Conservation (phyloP, 108 stramenopile species). For the Skeletonema potamos region DNA sequence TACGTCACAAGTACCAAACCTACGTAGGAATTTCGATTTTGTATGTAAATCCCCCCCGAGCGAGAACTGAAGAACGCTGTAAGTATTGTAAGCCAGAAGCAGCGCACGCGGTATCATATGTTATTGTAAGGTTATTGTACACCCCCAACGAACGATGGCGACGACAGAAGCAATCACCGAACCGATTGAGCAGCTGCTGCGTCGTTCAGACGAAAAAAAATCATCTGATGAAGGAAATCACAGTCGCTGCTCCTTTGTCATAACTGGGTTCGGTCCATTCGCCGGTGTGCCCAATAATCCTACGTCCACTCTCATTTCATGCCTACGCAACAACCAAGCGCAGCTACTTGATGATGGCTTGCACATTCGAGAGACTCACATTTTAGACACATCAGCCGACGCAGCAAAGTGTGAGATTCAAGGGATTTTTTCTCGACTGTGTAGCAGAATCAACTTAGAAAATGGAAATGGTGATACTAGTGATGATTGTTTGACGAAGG, state of each 20-base stretch:
- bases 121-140: too few relatives aligned
- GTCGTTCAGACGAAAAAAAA: neutral
- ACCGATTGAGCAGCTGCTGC: neutral
- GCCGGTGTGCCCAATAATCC: conserved; percentile 74
- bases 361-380: conserved; percentile 27
- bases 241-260: conserved; percentile 31
- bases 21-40: too few relatives aligned
- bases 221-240: neutral
- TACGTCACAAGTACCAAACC: too few relatives aligned
- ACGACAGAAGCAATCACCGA: neutral
- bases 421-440: conserved; percentile 10
- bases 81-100: too few relatives aligned
- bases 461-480: neutral
- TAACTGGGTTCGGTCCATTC: conserved; percentile 50
- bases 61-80: too few relatives aligned
- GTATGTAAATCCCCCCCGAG: too few relatives aligned
- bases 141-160: neutral
- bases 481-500: neutral
- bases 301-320: conserved; percentile 51
- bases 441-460: neutral
- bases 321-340: conserved; percentile 23
- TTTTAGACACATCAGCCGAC: conserved; percentile 77
- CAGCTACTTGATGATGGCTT: neutral
- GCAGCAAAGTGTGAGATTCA: conserved; percentile 44
- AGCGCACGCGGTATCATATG: too few relatives aligned